Base-by-base conservation (phyloP, 2,329 filamentous ascomycete genomes). In the Cyphellophora attinorum region DNA sequence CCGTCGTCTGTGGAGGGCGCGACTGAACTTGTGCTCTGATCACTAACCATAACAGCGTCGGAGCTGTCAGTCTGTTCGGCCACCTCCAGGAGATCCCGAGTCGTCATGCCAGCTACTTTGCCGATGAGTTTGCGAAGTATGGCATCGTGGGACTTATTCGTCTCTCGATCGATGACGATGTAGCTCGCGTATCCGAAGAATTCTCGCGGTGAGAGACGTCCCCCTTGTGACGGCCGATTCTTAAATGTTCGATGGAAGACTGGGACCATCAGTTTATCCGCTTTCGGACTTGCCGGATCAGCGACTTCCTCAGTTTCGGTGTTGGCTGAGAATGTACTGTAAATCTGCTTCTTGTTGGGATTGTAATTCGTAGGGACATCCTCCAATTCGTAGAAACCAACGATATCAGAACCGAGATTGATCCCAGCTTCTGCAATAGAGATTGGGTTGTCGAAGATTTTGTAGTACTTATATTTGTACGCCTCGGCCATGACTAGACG, bases 381-480 rank as follows among this genome's bases (percentile, higher is more conserved):
- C 40, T 93, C 85, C 5, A 96, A 59, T 58, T 98, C 89, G 50
- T 81, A 81, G 17, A 85, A 72, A 8, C 74, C 74, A 30, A 83
- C 65, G 36, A 81, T 74, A 38, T 82, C 81, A 14, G 61, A 64
- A 0, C 52, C 44, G 8, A 25, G 8, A 15, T 65, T 58, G 35
- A 95, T 88, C 33, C 62, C 63, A 31, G 79, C 75, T 37, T 94
- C 86, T 0, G 77, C 76, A 6, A 88, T 76, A 5, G 67, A 63
- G 18, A 70, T 68, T 5, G 62, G 63, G 49, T 95, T 83, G 15
- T 85, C 74, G 46, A 91, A 86, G 32, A 85, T 71, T 53, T 86
- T 89, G 66, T 88, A 96, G 57, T 95, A 88, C 48, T 80, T 85
- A 47, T 76, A 68, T 47, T 76, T 81, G 55, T 85, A 93, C 33